phyloP scores from a whole-genome alignment of 805 yeast genomes.

The Starmerella floricola region DNA sequence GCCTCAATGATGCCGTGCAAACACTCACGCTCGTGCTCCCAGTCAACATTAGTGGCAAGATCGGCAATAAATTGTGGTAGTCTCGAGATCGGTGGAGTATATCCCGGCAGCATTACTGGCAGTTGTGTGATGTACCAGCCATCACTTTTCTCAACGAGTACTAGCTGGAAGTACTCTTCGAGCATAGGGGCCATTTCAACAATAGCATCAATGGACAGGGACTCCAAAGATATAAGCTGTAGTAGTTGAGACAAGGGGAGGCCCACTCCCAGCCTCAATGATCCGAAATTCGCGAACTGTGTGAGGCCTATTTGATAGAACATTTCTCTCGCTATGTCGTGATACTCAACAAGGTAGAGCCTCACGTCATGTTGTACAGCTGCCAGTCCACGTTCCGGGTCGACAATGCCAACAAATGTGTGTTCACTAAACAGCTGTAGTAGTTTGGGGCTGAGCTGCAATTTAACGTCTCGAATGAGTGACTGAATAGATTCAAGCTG shows the following conservation, averaged over 20 bases:
- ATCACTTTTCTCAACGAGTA: conserved; percentile 28
- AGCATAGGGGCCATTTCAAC: conserved; percentile 62
- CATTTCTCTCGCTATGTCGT: conserved; percentile 49
- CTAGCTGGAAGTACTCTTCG: conserved; percentile 60
- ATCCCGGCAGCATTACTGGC: conserved; percentile 58
- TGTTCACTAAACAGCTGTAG: conserved; percentile 58
- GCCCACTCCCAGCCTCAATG: conserved; percentile 32
- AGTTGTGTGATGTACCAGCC: conserved; percentile 35
- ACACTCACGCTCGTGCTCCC: conserved; percentile 58
- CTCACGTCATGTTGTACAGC: conserved; percentile 79
- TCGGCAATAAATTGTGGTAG: conserved; percentile 55
- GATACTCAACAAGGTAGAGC: conserved; percentile 70
- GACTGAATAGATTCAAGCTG: conserved; percentile 33
- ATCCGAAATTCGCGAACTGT: conserved; percentile 75
- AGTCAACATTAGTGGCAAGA: conserved; percentile 47
- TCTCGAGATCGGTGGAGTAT: conserved; percentile 51
- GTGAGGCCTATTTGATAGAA: conserved; percentile 71
- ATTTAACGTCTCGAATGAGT: conserved; percentile 42
- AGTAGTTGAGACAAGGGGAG: conserved; percentile 33
- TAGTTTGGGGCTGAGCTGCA: conserved; percentile 38
- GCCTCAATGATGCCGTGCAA: conserved; percentile 52
- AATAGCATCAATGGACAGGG: conserved; percentile 21
- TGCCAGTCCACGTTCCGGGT: conserved; percentile 51
- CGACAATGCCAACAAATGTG: conserved; percentile 74
- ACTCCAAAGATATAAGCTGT: conserved; percentile 12